Conservation (phyloP, 441 rosid genomes). For the Euphorbia celastroides region DNA sequence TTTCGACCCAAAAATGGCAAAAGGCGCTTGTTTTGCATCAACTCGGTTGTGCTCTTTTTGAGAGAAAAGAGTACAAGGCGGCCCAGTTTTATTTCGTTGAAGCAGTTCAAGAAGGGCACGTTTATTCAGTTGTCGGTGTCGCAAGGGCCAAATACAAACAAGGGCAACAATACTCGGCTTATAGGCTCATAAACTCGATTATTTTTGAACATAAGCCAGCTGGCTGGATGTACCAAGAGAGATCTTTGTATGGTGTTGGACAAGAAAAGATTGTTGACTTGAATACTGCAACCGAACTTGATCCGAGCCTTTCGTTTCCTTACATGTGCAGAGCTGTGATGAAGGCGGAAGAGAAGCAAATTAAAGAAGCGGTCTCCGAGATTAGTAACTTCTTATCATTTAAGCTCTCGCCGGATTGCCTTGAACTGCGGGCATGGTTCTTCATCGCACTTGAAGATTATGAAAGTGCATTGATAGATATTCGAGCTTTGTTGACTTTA, state of each 20-base stretch:
- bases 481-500: constrained; percentile 71
- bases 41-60: constrained; percentile 77
- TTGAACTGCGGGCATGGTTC: constrained; percentile 91
- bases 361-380: constrained; percentile 64
- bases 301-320: constrained; percentile 86
- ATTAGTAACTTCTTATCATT: constrained; percentile 67
- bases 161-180: constrained; percentile 82
- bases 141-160: constrained; percentile 88
- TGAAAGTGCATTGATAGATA: constrained; percentile 71
- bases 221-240: constrained; percentile 97
- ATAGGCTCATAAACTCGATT: constrained; percentile 70
- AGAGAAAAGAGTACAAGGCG: constrained; percentile 75
- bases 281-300: constrained; percentile 66
- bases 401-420: constrained; percentile 72
- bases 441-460: constrained; percentile 76
- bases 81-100: constrained; percentile 73
- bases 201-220: constrained; percentile 54
- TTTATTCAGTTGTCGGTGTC: constrained; percentile 69
- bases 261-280: constrained; percentile 70
- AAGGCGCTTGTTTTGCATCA: constrained; percentile 78
- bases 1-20: constrained; percentile 69
- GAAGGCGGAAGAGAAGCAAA: constrained; percentile 49
- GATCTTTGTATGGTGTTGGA: constrained; percentile 75
- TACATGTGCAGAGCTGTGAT: constrained; percentile 42
- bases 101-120: constrained; percentile 69